These are phyloP conservation scores for Citrullus mucosospermus DNA, from an alignment of 306 rosid species.

Conservation along the genomic window DNA sequence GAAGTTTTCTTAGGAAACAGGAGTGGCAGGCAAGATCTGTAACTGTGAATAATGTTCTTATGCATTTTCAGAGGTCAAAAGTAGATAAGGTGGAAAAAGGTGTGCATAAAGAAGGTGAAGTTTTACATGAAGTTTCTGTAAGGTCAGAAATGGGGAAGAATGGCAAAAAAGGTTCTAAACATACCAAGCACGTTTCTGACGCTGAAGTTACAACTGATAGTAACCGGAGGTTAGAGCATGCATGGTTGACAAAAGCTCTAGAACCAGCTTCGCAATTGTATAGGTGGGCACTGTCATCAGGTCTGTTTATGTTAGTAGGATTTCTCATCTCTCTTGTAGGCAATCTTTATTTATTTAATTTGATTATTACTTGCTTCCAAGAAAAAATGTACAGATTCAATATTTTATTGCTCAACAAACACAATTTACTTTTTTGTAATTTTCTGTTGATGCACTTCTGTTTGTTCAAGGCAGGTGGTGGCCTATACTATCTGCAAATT, in stretches of 20 bases:
- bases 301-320: constrained; percentile 33
- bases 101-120: constrained; percentile 18
- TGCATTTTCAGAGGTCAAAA: constrained; percentile 40
- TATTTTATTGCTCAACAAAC: not conserved
- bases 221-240: constrained; percentile 62
- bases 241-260: constrained; percentile 79
- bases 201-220: constrained; percentile 42
- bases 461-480: not conserved
- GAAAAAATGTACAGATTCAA: not conserved
- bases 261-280: constrained; percentile 84
- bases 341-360: not conserved
- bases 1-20: constrained; percentile 23
- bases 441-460: not conserved
- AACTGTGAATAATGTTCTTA: constrained; percentile 28
- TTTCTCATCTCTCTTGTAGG: constrained; percentile 10
- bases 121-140: constrained; percentile 20
- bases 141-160: constrained; percentile 28
- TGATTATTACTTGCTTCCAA: not conserved
- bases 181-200: constrained; percentile 27
- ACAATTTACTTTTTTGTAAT: not conserved
- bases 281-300: constrained; percentile 82
- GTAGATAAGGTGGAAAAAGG: constrained; percentile 35
- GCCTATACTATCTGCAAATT: not conserved
- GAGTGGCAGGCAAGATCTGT: constrained; percentile 28
- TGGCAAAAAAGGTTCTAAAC: constrained; percentile 13